Conservation (phyloP, 768 basidiomycete species). For the Panaeolus cyanescens region DNA sequence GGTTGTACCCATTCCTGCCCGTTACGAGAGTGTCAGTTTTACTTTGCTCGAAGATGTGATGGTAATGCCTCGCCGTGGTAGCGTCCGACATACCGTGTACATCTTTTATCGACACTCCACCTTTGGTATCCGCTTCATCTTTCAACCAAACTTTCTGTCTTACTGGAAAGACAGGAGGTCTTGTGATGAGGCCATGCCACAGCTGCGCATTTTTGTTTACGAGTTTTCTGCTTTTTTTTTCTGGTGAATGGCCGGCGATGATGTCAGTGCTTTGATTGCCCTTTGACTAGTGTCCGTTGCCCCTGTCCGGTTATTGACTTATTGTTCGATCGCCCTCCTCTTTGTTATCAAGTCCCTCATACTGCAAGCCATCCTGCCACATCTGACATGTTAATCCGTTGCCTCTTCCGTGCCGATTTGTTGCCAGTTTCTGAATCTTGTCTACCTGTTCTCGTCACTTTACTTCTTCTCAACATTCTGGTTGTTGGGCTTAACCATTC, state of each 20-base stretch:
- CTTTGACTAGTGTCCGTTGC: too few relatives aligned
- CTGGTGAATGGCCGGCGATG: not conserved
- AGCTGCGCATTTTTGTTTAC: too few relatives aligned
- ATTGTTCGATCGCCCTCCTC: not conserved
- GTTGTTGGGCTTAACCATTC: too few relatives aligned
- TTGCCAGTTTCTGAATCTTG: not conserved
- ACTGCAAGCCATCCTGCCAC: not conserved
- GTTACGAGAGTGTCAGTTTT: not conserved
- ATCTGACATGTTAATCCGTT: not conserved
- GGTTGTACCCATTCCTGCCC: not conserved
- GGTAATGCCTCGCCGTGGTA: not conserved
- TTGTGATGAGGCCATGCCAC: not conserved
- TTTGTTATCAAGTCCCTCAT: not conserved
- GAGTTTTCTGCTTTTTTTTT: too few relatives aligned
- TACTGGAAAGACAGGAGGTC: not conserved
- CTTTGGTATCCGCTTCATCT: not conserved
- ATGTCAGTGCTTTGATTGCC: not conserved
- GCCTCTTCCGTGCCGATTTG: not conserved
- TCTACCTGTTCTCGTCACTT: not conserved
- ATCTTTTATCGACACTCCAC: not conserved
- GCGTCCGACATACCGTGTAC: not conserved
- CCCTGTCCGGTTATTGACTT: not conserved
- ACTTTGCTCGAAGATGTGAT: not conserved
- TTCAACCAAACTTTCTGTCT: too few relatives aligned
- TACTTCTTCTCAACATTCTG: too few relatives aligned